A percentile compares a stretch with the other conserved stretches of the same genome.
Conservation (phyloP, 2,329 filamentous ascomycete species). For the Epichloe scottii region DNA sequence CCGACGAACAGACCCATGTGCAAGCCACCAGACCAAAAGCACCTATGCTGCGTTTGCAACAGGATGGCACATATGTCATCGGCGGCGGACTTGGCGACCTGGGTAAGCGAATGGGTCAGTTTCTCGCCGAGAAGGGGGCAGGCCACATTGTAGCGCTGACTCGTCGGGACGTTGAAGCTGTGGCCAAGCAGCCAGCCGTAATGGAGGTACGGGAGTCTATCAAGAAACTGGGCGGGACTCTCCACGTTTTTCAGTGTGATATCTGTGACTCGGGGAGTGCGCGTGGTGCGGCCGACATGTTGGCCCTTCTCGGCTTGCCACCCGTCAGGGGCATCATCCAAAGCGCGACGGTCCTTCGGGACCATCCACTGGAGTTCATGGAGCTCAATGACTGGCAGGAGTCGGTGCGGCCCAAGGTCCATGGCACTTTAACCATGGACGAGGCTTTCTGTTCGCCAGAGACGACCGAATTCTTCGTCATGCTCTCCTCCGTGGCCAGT, state of each 20-base stretch:
- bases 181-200: constrained; percentile 18
- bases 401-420: constrained; percentile 37
- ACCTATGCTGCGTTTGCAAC: constrained; percentile 26
- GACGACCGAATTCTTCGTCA: constrained; percentile 38
- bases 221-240: neutral
- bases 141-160: constrained; percentile 36
- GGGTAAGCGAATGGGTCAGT: constrained; percentile 33
- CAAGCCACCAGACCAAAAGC: constrained; percentile 27
- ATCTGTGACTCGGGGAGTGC: constrained; percentile 24
- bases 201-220: constrained; percentile 25
- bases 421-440: constrained; percentile 42
- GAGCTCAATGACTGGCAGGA: constrained; percentile 31
- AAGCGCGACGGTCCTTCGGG: constrained; percentile 28
- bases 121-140: constrained; percentile 37
- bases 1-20: neutral
- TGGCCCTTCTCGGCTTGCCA: constrained; percentile 13
- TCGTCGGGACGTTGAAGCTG: constrained; percentile 23
- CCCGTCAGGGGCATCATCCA: constrained; percentile 32
- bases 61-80: constrained; percentile 33
- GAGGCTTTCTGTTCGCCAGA: constrained; percentile 24
- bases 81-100: constrained; percentile 11
- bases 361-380: constrained; percentile 37
- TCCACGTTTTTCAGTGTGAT: constrained; percentile 25
- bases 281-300: constrained; percentile 10
- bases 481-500: constrained; percentile 36